These are phyloP conservation scores for Neurospora sp. DNA, from an alignment of 2,329 filamentous ascomycete genomes.

Conservation along the genomic window DNA sequence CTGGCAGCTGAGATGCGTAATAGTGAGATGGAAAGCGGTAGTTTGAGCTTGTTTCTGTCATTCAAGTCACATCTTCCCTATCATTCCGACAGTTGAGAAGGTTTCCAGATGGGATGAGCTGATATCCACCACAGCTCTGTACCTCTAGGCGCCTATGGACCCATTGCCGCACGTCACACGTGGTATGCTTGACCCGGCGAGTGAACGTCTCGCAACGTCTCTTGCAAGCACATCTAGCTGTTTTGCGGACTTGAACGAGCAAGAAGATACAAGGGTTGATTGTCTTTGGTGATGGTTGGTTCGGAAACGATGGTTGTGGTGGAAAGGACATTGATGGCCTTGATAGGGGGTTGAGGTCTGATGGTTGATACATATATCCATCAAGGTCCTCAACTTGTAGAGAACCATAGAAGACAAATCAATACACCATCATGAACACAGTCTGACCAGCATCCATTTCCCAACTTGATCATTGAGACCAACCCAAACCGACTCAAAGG, in stretches of 20 bases:
- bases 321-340: not conserved
- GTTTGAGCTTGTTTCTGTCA: slow-evolving; percentile 8
- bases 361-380: not conserved
- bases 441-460: not conserved
- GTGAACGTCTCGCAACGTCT: not conserved
- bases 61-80: not conserved
- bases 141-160: not conserved
- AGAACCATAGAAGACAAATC: not conserved
- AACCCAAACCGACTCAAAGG: not conserved
- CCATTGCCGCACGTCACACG: not conserved
- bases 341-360: not conserved
- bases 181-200: not conserved
- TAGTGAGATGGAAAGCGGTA: slow-evolving; percentile 11
- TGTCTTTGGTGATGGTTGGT: not conserved
- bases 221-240: not conserved
- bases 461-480: not conserved
- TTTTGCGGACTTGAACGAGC: not conserved
- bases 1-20: slow-evolving; percentile 7
- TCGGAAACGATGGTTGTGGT: not conserved
- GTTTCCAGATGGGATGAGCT: not conserved
- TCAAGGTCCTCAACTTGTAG: not conserved
- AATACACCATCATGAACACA: not conserved
- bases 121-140: not conserved
- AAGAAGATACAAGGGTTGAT: not conserved
- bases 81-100: not conserved